Percentiles rank a stretch among this genome's conserved stretches.
Conservation (phyloP, 2,329 filamentous ascomycete species). For the Claviceps sp. region DNA sequence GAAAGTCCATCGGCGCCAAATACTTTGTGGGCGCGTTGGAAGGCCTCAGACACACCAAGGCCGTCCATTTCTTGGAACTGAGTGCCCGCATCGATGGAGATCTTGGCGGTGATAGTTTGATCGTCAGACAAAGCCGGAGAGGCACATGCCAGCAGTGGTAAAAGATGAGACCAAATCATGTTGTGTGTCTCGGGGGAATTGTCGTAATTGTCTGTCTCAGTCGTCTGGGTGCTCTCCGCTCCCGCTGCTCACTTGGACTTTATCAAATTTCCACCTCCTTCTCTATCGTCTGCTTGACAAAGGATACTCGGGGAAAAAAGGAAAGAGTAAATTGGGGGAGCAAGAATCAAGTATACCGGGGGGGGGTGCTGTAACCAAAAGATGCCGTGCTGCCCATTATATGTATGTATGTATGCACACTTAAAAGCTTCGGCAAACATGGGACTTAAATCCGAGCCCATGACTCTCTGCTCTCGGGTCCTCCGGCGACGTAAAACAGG, state of each 20-base stretch:
- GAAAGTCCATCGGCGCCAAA: background rate
- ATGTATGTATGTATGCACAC: background rate
- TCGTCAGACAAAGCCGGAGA: background rate
- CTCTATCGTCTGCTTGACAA: too few relatives aligned
- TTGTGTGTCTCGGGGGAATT: background rate
- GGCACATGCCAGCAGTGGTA: background rate
- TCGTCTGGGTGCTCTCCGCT: too few relatives aligned
- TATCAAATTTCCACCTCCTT: background rate
- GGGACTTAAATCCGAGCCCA: background rate
- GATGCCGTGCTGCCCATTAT: background rate
- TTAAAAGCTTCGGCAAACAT: background rate
- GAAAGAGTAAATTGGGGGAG: too few relatives aligned
- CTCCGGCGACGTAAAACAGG: background rate
- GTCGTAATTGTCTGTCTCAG: background rate
- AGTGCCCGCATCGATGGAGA: background rate
- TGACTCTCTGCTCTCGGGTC: background rate
- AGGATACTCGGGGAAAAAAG: too few relatives aligned
- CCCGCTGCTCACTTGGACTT: too few relatives aligned
- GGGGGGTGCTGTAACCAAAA: too few relatives aligned
- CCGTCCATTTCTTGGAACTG: background rate
- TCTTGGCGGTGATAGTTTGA: background rate
- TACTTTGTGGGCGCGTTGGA: background rate
- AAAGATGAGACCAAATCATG: background rate
- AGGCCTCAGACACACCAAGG: background rate
- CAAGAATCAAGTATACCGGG: too few relatives aligned